phyloP scores from a whole-genome alignment of 805 yeast genomes.

The Teunomyces pallodes region DNA sequence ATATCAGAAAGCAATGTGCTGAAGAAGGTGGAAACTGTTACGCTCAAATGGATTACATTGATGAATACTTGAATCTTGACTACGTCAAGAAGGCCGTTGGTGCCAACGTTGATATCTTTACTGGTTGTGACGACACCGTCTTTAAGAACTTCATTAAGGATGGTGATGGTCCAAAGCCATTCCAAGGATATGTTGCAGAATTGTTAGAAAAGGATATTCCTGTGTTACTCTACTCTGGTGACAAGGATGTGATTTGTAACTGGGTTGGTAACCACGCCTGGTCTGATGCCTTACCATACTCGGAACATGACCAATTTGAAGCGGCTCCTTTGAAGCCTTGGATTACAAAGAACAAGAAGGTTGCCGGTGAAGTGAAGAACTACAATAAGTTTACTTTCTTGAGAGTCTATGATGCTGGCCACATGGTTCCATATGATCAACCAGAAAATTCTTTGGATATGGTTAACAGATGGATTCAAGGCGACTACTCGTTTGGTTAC shows the following conservation, averaged over 20 bases:
- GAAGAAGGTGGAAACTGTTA: constrained; percentile 55
- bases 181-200: constrained; percentile 57
- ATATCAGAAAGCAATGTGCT: constrained; percentile 52
- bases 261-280: constrained; percentile 45
- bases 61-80: constrained; percentile 51
- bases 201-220: constrained; percentile 38
- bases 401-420: constrained; percentile 88
- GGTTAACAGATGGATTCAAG: constrained; percentile 82
- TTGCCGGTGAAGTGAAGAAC: constrained; percentile 74
- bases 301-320: constrained; percentile 17
- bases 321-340: constrained; percentile 16
- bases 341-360: constrained; percentile 14
- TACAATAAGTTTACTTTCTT: constrained; percentile 73
- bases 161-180: constrained; percentile 71
- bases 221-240: constrained; percentile 44
- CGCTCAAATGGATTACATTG: constrained; percentile 46
- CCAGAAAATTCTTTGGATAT: constrained; percentile 74
- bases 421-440: constrained; percentile 93
- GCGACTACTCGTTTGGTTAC: constrained; percentile 43
- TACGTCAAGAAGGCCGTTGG: constrained; percentile 56
- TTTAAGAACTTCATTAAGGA: constrained; percentile 49
- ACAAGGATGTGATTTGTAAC: constrained; percentile 45
- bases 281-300: constrained; percentile 25
- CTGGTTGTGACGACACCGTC: constrained; percentile 49
- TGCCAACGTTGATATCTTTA: constrained; percentile 47